Base-by-base conservation (phyloP, 2,329 filamentous ascomycete species). In the Trichoderma sp. region DNA sequence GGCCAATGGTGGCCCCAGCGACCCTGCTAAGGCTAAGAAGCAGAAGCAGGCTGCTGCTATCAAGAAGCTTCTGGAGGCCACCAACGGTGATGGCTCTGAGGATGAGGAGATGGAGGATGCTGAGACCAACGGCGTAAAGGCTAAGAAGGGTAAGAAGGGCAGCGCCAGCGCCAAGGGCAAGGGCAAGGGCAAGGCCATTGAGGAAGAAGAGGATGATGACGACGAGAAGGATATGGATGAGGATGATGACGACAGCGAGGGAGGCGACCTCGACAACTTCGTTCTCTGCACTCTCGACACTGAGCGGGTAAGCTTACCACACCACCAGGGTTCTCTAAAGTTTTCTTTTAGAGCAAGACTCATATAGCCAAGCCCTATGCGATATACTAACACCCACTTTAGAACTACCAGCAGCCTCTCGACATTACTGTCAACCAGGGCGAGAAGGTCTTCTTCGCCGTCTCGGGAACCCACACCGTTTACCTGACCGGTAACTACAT, bases 401-500 rank as follows among this genome's bases (percentile, higher is more conserved):
- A 98, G 95, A 88, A 92, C 84, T 97, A 91, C 86, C 95, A 99
- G 83, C 96, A 99, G 82, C 83, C 95, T 57, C 88, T 99, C 69
- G 93, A 99, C 81, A 92, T 99, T 80, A 95, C 92, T 71, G 89
- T 99, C 78, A 89, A 88, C 75, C 92, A 97, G 79, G 88, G 91
- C 73, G 95, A 99, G 85, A 88, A 88, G 74, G 90, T 97, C 72
- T 97, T 92, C 86, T 98, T 99, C 84, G 88, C 92, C 77, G 93
- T 97, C 72, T 89, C 87, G 70, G 95, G 95, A 75, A 95, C 92
- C 70, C 93, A 97, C 86, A 89, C 91, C 71, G 86, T 99, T 76
- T 95, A 90, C 83, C 87, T 99, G 69, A 98, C 94, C 70, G 95
- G 95, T 74, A 99, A 99, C 88, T 98, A 97, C 81, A 87, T 99